phyloP scores from a whole-genome alignment of 2,329 filamentous ascomycete genomes.

The Alternaria brassicicola region DNA sequence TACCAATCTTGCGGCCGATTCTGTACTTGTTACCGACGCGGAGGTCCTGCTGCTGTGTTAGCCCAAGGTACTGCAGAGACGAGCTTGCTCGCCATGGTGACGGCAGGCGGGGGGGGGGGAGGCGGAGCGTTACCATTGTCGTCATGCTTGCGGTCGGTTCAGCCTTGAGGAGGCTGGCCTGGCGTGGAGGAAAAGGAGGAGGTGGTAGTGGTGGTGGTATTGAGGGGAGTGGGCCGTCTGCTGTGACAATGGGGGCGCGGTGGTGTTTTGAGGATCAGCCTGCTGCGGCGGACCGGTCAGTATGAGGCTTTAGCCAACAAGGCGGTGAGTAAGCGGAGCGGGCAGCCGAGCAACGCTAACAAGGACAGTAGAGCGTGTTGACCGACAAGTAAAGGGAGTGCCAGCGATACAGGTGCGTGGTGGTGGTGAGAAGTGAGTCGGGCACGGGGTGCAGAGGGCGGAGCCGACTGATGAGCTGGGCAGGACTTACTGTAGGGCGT shows the following conservation, averaged over 20 bases:
- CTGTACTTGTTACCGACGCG: constrained; percentile 99
- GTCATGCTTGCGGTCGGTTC: constrained; percentile 57
- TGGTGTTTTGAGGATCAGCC: constrained; percentile 45
- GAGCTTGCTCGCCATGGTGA: constrained; percentile 18
- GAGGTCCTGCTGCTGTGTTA: constrained; percentile 72
- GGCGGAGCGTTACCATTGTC: constrained; percentile 63
- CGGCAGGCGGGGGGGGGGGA: constrained; percentile 50
- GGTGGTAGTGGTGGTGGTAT: not conserved
- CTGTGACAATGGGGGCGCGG: constrained; percentile 25
- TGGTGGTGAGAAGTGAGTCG: constrained; percentile 21
- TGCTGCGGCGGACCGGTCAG: constrained; percentile 49
- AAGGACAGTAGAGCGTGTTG: constrained; percentile 25
- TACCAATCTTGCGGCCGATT: constrained; percentile 98
- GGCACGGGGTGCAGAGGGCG: constrained; percentile 27
- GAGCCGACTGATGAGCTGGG: constrained; percentile 34
- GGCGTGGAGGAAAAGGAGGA: constrained; percentile 22
- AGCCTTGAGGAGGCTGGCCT: constrained; percentile 46
- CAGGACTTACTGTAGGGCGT: constrained; percentile 47
- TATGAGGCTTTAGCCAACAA: constrained; percentile 50
- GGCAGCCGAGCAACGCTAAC: constrained; percentile 33
- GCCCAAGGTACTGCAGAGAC: constrained; percentile 22
- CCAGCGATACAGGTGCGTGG: constrained; percentile 12
- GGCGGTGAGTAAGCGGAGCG: constrained; percentile 51
- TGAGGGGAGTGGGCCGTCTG: constrained; percentile 24
- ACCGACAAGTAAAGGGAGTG: constrained; percentile 23